These are phyloP conservation scores for Candida chilensis DNA, from an alignment of 805 yeast genomes.

Conservation along the genomic window DNA sequence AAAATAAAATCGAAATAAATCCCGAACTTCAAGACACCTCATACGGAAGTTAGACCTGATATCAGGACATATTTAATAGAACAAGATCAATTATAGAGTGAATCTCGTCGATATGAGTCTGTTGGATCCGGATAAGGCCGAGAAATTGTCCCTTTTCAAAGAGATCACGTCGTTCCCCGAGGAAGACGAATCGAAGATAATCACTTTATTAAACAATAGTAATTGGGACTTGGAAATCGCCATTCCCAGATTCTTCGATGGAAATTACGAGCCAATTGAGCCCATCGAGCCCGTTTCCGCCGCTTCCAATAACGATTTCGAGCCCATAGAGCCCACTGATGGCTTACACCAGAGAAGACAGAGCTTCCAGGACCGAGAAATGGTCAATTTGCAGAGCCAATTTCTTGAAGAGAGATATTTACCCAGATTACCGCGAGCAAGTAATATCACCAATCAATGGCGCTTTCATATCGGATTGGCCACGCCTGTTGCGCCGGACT, in stretches of 20 bases:
- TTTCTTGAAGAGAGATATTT: constrained; percentile 9
- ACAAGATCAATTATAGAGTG: too few relatives aligned
- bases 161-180: constrained; percentile 40
- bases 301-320: constrained; percentile 7
- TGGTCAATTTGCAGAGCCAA: too few relatives aligned
- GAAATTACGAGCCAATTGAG: constrained; percentile 24
- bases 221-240: constrained; percentile 58
- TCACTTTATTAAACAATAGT: constrained; percentile 36
- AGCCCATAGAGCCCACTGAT: too few relatives aligned
- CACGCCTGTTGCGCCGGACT: not conserved
- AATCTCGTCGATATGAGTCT: not conserved
- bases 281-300: constrained; percentile 2
- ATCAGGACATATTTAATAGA: too few relatives aligned
- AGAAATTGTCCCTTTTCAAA: constrained; percentile 36
- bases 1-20: too few relatives aligned
- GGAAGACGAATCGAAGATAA: constrained; percentile 34
- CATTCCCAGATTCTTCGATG: constrained; percentile 53
- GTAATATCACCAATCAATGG: constrained; percentile 27
- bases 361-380: too few relatives aligned
- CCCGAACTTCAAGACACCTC: too few relatives aligned
- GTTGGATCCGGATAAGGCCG: constrained; percentile 4
- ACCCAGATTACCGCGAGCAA: constrained; percentile 30
- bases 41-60: too few relatives aligned
- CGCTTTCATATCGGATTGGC: constrained; percentile 30
- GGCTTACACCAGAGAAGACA: too few relatives aligned